phyloP scores from a whole-genome alignment of 257 asterid species.

The Knoxia roxburghii region DNA sequence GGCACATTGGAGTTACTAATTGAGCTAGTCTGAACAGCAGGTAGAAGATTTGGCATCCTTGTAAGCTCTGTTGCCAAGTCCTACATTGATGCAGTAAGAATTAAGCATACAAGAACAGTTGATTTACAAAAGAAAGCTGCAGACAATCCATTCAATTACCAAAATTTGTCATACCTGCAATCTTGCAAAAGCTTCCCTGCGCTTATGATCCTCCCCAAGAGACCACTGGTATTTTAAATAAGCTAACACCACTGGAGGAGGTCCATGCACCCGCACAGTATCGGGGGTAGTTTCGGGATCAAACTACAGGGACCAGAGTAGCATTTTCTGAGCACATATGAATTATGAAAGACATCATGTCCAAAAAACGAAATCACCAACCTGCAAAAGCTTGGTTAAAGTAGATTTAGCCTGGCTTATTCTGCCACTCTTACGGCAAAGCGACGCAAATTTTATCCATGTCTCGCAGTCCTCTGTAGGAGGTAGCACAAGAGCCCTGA shows the following conservation, averaged over 20 bases:
- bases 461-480: constrained; percentile 97
- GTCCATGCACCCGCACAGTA: constrained; percentile 75
- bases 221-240: constrained; percentile 96
- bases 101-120: constrained; percentile 1
- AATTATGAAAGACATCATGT: neutral
- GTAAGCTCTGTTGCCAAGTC: constrained; percentile 87
- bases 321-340: constrained; percentile 9
- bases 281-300: constrained; percentile 91
- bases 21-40: constrained; percentile 51
- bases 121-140: neutral
- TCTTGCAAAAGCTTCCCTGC: constrained; percentile 81
- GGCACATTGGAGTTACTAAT: constrained; percentile 59
- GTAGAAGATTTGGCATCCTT: constrained; percentile 54
- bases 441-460: constrained; percentile 95
- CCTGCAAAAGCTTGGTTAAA: constrained; percentile 86
- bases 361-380: constrained; percentile 26
- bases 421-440: constrained; percentile 97
- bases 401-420: constrained; percentile 97
- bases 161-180: constrained; percentile 54
- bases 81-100: constrained; percentile 35
- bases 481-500: constrained; percentile 95
- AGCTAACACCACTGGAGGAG: constrained; percentile 96
- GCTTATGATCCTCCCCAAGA: constrained; percentile 91
- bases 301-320: constrained; percentile 43
- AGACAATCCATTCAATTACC: constrained; percentile 5